A percentile compares a stretch with the other conserved stretches of the same genome.
These are phyloP conservation scores for Agroathelia rolfsii DNA, from an alignment of 1,284 basidiomycete genomes.

Conservation along the genomic window DNA sequence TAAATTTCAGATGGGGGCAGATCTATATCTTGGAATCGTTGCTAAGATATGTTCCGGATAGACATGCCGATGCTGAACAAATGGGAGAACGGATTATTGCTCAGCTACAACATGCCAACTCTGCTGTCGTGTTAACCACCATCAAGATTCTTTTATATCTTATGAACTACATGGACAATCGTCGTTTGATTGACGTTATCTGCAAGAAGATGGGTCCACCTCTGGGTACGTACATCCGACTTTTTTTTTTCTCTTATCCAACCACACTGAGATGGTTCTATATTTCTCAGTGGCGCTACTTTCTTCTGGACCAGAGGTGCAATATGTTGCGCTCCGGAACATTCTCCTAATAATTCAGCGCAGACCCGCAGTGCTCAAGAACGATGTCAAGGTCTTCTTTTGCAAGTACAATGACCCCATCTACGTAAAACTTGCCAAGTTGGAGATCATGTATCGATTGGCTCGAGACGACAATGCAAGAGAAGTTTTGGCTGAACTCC, in stretches of 20 bases:
- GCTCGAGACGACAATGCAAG: constrained; percentile 90
- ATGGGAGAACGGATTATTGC: constrained; percentile 98
- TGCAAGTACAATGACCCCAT: constrained; percentile 99
- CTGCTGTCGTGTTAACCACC: constrained; percentile 88
- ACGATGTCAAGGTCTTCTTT: constrained; percentile 98
- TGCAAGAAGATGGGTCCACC: no score
- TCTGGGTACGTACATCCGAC: constrained; percentile 74
- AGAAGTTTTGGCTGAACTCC: constrained; percentile 88
- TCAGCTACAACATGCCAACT: constrained; percentile 97
- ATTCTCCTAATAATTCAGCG: constrained; percentile 96
- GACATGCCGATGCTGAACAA: constrained; percentile 94
- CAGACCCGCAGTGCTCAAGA: constrained; percentile 79
- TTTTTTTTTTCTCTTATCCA: constrained; percentile 80
- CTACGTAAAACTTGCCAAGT: constrained; percentile 96
- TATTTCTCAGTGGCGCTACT: constrained; percentile 80
- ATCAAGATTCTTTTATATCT: constrained; percentile 56
- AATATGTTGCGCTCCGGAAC: constrained; percentile 96
- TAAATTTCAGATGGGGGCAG: constrained; percentile 96
- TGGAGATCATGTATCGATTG: constrained; percentile 97
- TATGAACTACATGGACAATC: constrained; percentile 3
- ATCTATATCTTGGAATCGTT: constrained; percentile 88
- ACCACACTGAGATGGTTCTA: constrained; percentile 99
- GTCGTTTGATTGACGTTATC: constrained; percentile 84
- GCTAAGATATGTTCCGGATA: constrained; percentile 72
- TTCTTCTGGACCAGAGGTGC: constrained; percentile 75